Evolutionary conservation across 139 green algal species (phyloP), one percentile per base, ranked within the genome.

Genomic region (Astrephomene gubernaculifera): DNA sequence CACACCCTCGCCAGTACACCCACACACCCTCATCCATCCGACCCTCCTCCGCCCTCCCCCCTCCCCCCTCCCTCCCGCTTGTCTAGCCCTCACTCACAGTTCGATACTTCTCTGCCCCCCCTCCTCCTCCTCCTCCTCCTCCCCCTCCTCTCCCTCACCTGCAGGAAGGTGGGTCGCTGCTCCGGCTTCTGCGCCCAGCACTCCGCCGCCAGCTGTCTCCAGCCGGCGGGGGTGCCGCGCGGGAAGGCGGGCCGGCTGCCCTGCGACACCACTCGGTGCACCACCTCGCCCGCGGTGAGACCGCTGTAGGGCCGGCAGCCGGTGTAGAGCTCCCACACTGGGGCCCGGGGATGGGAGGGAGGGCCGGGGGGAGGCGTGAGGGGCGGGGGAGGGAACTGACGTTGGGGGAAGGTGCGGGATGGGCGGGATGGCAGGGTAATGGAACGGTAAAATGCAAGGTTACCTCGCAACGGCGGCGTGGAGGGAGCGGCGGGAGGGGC

Each of bases 211-310:
- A 90, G 36, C 27, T 67, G 70, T 17, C 7, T 36, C 54, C 75
- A 89, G n/a, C 19, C 75, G 33, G 41, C 12, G 10, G 73, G n/a
- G 57, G 60, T 75, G 24, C 33, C 41, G 25, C 64, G 43, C 12
- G 78, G 61, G 35, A 79, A 80, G 52, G 78, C 45, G 27, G 86
- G 86, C 22, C 86, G 78, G 24, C 35, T 29, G 1, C 61, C 44
- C 31, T 69, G 22, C 12, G 63, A 53, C 31, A 86, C 69, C n/a
- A 87, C 78, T 19, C 49, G 39, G 25, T 87, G 80, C 24, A 90
- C 79, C 35, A 90, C 76, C 43, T 90, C 86, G 33, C 79, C 73
- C 8, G 75, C 52, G 24, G 38, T 87, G 9, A 87, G 71, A 25
- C 65, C 74, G 33, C 31, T 63, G 71, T 87, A 90, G 25, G 86